Conservation (phyloP, 495 filamentous ascomycete species). For the Hypoxylon intermedium region DNA sequence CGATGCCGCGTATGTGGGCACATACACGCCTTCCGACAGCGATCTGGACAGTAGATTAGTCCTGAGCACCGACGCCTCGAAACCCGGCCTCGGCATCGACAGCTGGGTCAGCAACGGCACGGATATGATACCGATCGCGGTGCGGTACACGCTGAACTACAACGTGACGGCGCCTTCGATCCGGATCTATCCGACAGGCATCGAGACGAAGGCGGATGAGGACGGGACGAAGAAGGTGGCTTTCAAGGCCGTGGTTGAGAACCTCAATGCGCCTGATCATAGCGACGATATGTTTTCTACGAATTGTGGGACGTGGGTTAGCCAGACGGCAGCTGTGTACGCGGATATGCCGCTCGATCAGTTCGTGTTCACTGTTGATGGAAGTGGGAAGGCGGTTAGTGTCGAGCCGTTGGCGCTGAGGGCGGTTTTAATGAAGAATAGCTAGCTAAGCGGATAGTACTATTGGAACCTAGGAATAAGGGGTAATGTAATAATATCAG, state of each 20-base stretch:
- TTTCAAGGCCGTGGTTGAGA: constrained; percentile 56
- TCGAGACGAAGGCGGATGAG: constrained; percentile 32
- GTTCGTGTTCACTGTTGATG: constrained; percentile 58
- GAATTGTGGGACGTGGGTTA: constrained; percentile 58
- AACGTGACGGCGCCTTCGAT: constrained; percentile 47
- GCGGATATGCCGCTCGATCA: constrained; percentile 55
- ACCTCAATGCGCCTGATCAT: constrained; percentile 35
- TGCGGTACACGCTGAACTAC: constrained; percentile 43
- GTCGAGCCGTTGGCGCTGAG: constrained; percentile 55
- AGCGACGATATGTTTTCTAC: constrained; percentile 50
- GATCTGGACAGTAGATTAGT: constrained; percentile 42
- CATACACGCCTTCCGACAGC: constrained; percentile 36
- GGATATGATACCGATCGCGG: constrained; percentile 50
- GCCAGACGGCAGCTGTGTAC: constrained; percentile 53
- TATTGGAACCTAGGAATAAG: background rate
- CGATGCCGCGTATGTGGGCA: constrained; percentile 48
- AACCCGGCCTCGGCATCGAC: constrained; percentile 57
- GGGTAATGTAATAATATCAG: too few relatives aligned
- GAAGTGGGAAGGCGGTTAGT: constrained; percentile 48
- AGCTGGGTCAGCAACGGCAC: constrained; percentile 59
- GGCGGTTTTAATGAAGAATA: constrained; percentile 22
- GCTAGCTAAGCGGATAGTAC: background rate
- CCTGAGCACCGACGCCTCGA: constrained; percentile 45
- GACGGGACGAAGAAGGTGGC: constrained; percentile 44
- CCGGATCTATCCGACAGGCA: constrained; percentile 58